A percentile compares a stretch with the other conserved stretches of the same genome.
Conservation (phyloP, 805 yeast species). For the Priceomyces carsonii region DNA sequence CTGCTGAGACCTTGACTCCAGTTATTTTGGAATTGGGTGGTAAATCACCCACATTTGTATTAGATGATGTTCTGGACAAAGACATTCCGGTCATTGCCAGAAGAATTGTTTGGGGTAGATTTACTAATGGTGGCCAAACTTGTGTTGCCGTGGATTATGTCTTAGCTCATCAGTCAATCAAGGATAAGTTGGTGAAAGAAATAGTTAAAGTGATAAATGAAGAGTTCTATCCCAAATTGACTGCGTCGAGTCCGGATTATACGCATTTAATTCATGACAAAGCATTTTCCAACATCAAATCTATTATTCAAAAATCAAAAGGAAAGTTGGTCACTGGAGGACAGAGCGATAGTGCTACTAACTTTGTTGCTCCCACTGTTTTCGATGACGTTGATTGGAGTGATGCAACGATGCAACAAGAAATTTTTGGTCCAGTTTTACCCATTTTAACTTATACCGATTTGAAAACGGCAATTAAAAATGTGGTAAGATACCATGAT, state of each 20-base stretch:
- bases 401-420: conserved; percentile 73
- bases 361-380: conserved; percentile 72
- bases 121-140: conserved; percentile 83
- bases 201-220: conserved; percentile 40
- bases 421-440: conserved; percentile 82
- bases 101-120: conserved; percentile 77
- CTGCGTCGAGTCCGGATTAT: conserved; percentile 25
- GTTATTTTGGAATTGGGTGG: conserved; percentile 86
- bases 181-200: conserved; percentile 49
- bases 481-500: conserved; percentile 53
- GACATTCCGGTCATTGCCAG: conserved; percentile 48
- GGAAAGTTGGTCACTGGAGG: conserved; percentile 59
- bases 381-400: conserved; percentile 61
- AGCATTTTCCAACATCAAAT: conserved; percentile 49
- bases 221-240: conserved; percentile 46
- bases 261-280: conserved; percentile 63
- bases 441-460: conserved; percentile 63
- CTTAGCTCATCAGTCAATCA: conserved; percentile 60
- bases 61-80: conserved; percentile 47
- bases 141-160: conserved; percentile 89
- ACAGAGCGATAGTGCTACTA: conserved; percentile 32
- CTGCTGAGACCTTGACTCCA: conserved; percentile 86
- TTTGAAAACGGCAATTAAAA: conserved; percentile 44
- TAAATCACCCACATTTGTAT: conserved; percentile 79
- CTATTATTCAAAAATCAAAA: conserved; percentile 45